Base-by-base conservation (phyloP, 768 basidiomycete species). In the Tulasnella sp. region DNA sequence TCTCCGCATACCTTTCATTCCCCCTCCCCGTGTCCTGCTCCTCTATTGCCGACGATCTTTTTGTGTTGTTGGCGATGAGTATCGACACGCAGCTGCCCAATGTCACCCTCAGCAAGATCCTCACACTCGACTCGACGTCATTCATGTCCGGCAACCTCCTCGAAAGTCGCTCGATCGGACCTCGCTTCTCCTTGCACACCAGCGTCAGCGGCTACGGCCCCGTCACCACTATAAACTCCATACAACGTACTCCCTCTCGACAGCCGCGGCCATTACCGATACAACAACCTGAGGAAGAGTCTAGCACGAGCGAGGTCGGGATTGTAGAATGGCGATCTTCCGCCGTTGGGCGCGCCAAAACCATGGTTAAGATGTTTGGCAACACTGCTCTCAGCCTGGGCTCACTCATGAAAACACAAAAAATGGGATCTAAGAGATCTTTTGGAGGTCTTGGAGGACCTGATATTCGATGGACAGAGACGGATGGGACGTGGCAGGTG, bases 401-500 rank as follows among this genome's bases (percentile, higher is more conserved):
- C 4, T 19, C 58, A 1, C 42, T 59, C 30, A 59, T 59, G 58
- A 59, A 59, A 38, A 47, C 49, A 7, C 19, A 32, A 30, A 30
- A 26, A 8, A 30, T 58, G 23, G 58, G 58, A 4, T 51, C 58
- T 4, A 49, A 32, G 43, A 29, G 43, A 47, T 26, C 21, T 17
- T 59, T 59, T n/a, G 58, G 48, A 19, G 58, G 48, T 30, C 45
- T 59, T 21, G 58, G 58, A 11, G 58, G 43, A 15, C 32, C 9
- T 27, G 58, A 48, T 3, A 10, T 49, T 32, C 26, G 42, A 32
- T 59, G 58, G 58, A 24, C 21, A 50, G 58, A 59, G 58, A 59
- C 58, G 32, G 58, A 59, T 41, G 58, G 58, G 9, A 59, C 58
- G 29, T 59, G 58, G 58, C 58, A 48, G 48, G 58, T 51, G 47